Evolutionary conservation across 495 filamentous ascomycete genomes (phyloP).

Genomic region (Neurospora tetrasperma): DNA sequence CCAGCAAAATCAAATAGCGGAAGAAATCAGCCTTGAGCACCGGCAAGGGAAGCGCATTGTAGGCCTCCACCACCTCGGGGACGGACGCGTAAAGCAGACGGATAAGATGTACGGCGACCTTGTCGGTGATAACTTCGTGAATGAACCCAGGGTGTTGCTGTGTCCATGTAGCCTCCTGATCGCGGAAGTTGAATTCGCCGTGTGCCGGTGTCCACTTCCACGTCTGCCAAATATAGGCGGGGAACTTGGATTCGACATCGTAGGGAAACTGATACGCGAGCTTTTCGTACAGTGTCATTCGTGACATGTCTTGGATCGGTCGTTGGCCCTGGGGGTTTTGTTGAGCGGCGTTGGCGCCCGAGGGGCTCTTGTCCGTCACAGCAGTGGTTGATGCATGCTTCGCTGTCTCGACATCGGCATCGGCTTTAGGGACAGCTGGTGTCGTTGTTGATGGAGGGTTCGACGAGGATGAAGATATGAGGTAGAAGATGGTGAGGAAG

Average conservation of each 20-base stretch:
- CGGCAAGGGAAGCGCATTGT: slow-evolving; percentile 69
- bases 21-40: slow-evolving; percentile 98
- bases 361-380: slow-evolving; percentile 5
- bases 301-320: slow-evolving; percentile 41
- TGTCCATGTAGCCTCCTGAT: slow-evolving; percentile 84
- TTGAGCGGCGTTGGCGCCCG: slow-evolving; percentile 14
- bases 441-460: slow-evolving; percentile 11
- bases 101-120: slow-evolving; percentile 69
- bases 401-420: slow-evolving; percentile 10
- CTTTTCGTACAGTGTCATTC: slow-evolving; percentile 66
- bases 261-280: slow-evolving; percentile 92
- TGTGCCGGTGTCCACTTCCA: slow-evolving; percentile 87
- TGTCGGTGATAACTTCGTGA: slow-evolving; percentile 93
- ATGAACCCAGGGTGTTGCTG: slow-evolving; percentile 82
- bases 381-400: slow-evolving; percentile 17
- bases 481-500: slow-evolving; percentile 58
- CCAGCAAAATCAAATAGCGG: slow-evolving; percentile 88
- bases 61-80: slow-evolving; percentile 89
- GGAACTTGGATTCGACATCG: slow-evolving; percentile 76
- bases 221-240: slow-evolving; percentile 98
- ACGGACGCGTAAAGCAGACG: slow-evolving; percentile 77
- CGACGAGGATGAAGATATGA: slow-evolving; percentile 47
- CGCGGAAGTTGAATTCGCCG: slow-evolving; percentile 69
- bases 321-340: slow-evolving; percentile 27
- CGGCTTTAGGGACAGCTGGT: slow-evolving; percentile 11